phyloP scores from a whole-genome alignment of 176 grass and related monocot species.

The Dactylis glomerata region DNA sequence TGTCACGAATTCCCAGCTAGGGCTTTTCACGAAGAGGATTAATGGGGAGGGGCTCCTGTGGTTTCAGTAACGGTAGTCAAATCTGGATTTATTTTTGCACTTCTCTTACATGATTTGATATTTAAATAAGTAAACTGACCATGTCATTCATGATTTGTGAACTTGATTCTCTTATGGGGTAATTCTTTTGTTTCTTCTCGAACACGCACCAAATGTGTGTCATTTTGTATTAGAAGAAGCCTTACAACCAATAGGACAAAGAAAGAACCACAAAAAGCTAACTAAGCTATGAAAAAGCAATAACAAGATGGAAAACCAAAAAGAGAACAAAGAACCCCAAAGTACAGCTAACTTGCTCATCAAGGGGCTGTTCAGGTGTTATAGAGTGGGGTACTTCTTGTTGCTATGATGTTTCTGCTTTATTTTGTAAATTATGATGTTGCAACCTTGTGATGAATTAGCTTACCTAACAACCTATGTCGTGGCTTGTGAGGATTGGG shows the following conservation, averaged over 20 bases:
- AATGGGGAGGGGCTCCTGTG: background rate
- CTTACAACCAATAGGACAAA: background rate
- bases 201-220: background rate
- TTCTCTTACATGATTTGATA: background rate
- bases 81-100: background rate
- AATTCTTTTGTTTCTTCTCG: background rate
- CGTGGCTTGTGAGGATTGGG: background rate
- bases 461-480: background rate
- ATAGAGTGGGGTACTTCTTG: background rate
- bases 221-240: background rate
- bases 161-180: conserved; percentile 2
- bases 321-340: background rate
- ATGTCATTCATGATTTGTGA: conserved; percentile 17
- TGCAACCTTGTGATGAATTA: background rate
- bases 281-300: background rate
- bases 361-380: background rate
- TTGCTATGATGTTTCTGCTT: conserved; percentile 21
- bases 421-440: background rate
- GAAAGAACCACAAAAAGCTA: background rate
- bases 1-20: background rate
- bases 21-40: background rate
- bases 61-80: background rate
- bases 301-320: background rate
- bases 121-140: conserved; percentile 9
- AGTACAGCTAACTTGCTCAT: background rate